These are phyloP conservation scores for Trypanosoma boissoni DNA, from an alignment of 208 protist species.

Conservation along the genomic window DNA sequence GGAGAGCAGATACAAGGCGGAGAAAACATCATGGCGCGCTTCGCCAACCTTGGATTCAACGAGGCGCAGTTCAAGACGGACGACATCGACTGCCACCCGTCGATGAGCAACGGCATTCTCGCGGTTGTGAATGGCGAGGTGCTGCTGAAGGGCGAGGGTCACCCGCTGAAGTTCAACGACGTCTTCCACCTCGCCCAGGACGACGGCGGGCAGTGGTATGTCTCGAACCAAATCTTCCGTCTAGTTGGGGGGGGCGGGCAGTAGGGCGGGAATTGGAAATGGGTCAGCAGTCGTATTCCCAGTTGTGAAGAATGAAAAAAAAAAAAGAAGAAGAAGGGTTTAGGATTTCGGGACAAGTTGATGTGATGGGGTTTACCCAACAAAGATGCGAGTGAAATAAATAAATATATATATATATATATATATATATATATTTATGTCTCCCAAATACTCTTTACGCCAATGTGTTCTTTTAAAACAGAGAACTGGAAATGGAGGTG, in stretches of 20 bases:
- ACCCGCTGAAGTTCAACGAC: constrained; percentile 89
- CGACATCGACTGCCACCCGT: constrained; percentile 81
- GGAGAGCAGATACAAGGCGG: constrained; percentile 81
- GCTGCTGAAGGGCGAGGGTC: constrained; percentile 66
- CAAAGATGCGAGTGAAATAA: no score
- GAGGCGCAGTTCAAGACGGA: constrained; percentile 78
- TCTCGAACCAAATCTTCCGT: constrained; percentile 89
- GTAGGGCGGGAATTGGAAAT: constrained; percentile 21
- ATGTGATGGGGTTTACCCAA: no score
- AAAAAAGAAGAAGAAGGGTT: no score
- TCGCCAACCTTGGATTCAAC: constrained; percentile 71
- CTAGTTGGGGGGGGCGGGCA: constrained; percentile 82
- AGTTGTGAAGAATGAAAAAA: no score
- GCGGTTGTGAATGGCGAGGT: constrained; percentile 86
- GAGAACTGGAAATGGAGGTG: no score
- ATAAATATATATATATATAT: no score
- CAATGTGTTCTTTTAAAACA: no score
- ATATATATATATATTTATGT: no score
- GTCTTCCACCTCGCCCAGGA: constrained; percentile 81
- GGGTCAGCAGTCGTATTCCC: not conserved
- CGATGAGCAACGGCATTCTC: constrained; percentile 63
- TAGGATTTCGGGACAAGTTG: no score
- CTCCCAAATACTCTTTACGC: no score
- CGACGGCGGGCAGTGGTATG: constrained; percentile 69
- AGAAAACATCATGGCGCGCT: constrained; percentile 80